phyloP scores from a whole-genome alignment of 1,284 basidiomycete species.

The Cryptococcus sp. region DNA sequence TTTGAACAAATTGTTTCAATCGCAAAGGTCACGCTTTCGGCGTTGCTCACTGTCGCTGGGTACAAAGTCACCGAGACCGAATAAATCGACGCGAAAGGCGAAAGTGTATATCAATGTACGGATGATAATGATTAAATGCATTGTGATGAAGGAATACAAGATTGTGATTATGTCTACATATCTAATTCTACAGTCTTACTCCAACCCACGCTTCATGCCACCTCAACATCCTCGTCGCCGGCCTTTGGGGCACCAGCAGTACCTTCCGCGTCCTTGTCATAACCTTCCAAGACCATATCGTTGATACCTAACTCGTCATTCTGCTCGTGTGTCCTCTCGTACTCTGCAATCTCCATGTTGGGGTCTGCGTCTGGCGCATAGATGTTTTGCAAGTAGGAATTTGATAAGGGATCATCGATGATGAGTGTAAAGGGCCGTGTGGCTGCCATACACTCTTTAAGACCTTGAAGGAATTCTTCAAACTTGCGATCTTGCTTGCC shows the following conservation, averaged over 20 bases:
- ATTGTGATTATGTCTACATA: background rate
- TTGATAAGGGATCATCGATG: slow-evolving; percentile 91
- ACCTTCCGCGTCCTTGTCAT: slow-evolving; percentile 57
- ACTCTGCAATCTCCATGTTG: slow-evolving; percentile 80
- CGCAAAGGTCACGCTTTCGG: slow-evolving; percentile 70
- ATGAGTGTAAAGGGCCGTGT: slow-evolving; percentile 83
- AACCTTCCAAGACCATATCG: slow-evolving; percentile 91
- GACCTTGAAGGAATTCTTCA: slow-evolving; percentile 71
- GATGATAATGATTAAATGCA: background rate
- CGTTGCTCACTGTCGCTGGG: slow-evolving; percentile 46
- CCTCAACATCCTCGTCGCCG: background rate
- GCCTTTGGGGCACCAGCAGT: slow-evolving; percentile 3
- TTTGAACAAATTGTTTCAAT: slow-evolving; percentile 75
- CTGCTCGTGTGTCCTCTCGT: slow-evolving; percentile 84
- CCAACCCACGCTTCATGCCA: background rate
- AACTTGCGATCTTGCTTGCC: slow-evolving; percentile 63
- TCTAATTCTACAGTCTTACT: background rate
- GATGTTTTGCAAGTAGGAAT: slow-evolving; percentile 93
- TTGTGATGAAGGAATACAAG: slow-evolving; percentile 3
- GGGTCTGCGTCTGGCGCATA: slow-evolving; percentile 92
- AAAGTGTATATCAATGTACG: background rate
- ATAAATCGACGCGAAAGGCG: background rate
- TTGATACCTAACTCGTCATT: slow-evolving; percentile 96
- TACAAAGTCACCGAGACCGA: slow-evolving; percentile 16
- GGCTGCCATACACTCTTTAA: slow-evolving; percentile 78